Base-by-base conservation (phyloP, 352 stramenopile species). In the Aphanomyces cochlioides region DNA sequence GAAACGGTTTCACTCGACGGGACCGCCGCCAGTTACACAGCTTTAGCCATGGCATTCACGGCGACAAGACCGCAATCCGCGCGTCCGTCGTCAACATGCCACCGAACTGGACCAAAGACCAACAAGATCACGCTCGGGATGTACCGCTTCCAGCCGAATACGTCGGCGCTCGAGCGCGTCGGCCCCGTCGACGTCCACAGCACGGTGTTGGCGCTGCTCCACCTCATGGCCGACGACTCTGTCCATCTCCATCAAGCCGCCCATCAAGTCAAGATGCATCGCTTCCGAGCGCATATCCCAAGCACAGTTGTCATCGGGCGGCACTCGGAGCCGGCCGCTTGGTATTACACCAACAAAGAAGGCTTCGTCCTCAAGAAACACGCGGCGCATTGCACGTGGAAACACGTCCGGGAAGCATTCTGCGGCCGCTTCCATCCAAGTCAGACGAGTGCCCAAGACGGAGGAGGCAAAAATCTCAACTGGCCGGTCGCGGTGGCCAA, bases 401-500 rank as follows among this genome's bases (percentile, higher is more conserved):
- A 70, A 39, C 13, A 28, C 36, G 64, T 70, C 5, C 40, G 53
- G 1, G 43, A 70, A 10, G 40, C 64, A 8, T 61, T 70, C 21
- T 70, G 64, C 21, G 64, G 64, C 2, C 47, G 53, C 5, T 19
- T 48, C 17, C 36, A 59, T 21, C 53, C 53, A 4, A 38, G 19
- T 2, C 5, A 53, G 13, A 8, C 34, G 5, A 17, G 19, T 17
- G 47, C 41, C 10, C 37, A 17, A 0, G 21, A 8, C 3, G 37
- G 13, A 37, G 45, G 28, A 28, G 15, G 28, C 38, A 37, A 70
- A 6, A 61, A 61, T 37, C 10, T 61, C n/a, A 36, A 60, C 6
- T 70, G 64, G 64, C 64, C 64, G 12, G 64, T 70, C 17, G 64
- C 64, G 3, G 54, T 70, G 5, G 64, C 50, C 36, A 70, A 70